Conservation (phyloP, 2,329 filamentous ascomycete species). For the Fusarium sp. region DNA sequence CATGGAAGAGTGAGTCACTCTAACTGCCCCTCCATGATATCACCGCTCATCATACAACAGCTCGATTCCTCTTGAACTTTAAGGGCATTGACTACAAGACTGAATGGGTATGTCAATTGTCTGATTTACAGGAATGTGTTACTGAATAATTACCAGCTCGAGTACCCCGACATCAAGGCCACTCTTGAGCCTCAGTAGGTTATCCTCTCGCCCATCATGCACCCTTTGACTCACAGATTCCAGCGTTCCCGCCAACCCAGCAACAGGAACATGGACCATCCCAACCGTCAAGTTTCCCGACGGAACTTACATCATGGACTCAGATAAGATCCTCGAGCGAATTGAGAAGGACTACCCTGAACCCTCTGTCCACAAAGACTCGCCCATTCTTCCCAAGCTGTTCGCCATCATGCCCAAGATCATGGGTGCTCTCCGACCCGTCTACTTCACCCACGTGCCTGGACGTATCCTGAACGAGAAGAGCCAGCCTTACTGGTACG, state of each 20-base stretch:
- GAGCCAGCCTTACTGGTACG: slow-evolving; percentile 66
- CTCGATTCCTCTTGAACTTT: slow-evolving; percentile 73
- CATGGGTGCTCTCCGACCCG: slow-evolving; percentile 50
- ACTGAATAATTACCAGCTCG: slow-evolving; percentile 53
- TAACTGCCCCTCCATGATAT: neutral
- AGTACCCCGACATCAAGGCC: slow-evolving; percentile 73
- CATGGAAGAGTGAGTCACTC: slow-evolving; percentile 71
- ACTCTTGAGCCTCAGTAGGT: slow-evolving; percentile 66
- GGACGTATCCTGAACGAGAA: slow-evolving; percentile 61
- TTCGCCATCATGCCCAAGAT: slow-evolving; percentile 53
- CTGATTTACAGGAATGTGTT: fast-evolving
- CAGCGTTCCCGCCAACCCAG: slow-evolving; percentile 37
- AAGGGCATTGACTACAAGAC: slow-evolving; percentile 76
- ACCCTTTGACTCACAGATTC: slow-evolving; percentile 1
- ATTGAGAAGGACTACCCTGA: slow-evolving; percentile 70
- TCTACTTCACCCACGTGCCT: slow-evolving; percentile 63
- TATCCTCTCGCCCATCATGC: neutral
- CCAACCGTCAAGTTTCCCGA: slow-evolving; percentile 68
- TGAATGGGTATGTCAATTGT: slow-evolving; percentile 62
- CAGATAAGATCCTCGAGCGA: slow-evolving; percentile 66
- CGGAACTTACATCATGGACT: slow-evolving; percentile 73
- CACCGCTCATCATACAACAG: slow-evolving; percentile 53
- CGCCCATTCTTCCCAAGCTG: slow-evolving; percentile 60
- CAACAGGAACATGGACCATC: slow-evolving; percentile 48
- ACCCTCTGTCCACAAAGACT: slow-evolving; percentile 69